Conservation (phyloP, 164 flowering plant species). For the Vitis cinerea region DNA sequence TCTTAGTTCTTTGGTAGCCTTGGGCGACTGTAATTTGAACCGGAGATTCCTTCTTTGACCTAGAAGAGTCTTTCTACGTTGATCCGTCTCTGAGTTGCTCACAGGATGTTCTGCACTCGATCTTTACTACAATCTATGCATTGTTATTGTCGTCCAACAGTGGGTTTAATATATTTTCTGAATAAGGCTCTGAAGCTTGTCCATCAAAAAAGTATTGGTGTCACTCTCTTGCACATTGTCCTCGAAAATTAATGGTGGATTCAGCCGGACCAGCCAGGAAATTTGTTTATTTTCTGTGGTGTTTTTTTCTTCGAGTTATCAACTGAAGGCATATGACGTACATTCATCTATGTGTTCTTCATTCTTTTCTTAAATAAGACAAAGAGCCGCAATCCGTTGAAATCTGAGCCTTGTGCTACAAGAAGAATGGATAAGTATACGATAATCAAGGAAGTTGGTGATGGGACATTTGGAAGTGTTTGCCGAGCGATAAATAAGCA, state of each 20-base stretch:
- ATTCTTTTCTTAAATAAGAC: conserved; percentile 38
- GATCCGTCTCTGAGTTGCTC: conserved; percentile 5
- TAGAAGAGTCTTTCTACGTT: conserved; percentile 12
- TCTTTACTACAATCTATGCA: conserved; percentile 11
- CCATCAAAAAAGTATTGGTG: conserved; percentile 30
- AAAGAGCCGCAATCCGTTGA: conserved; percentile 23
- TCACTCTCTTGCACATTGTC: conserved; percentile 19
- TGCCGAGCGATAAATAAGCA: conserved; percentile 91
- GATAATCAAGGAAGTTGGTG: conserved; percentile 95
- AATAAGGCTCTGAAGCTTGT: conserved; percentile 53
- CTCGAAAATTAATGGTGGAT: conserved; percentile 40
- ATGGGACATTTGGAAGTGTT: conserved; percentile 96
- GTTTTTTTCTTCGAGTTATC: conserved; percentile 15
- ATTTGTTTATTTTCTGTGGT: conserved; percentile 17
- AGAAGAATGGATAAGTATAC: conserved; percentile 86
- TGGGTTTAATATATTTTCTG: conserved; percentile 16
- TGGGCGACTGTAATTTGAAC: conserved; percentile 7
- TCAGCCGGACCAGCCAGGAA: conserved; percentile 32
- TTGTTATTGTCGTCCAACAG: conserved; percentile 10
- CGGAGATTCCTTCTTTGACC: conserved; percentile 5
- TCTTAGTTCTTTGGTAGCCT: conserved; percentile 4
- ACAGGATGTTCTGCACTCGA: conserved; percentile 29
- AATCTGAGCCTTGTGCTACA: conserved; percentile 17
- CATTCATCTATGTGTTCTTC: conserved; percentile 16
- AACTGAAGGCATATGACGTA: conserved; percentile 15